Conservation (phyloP, 345 rosid species). For the Lumnitzera littorea region DNA sequence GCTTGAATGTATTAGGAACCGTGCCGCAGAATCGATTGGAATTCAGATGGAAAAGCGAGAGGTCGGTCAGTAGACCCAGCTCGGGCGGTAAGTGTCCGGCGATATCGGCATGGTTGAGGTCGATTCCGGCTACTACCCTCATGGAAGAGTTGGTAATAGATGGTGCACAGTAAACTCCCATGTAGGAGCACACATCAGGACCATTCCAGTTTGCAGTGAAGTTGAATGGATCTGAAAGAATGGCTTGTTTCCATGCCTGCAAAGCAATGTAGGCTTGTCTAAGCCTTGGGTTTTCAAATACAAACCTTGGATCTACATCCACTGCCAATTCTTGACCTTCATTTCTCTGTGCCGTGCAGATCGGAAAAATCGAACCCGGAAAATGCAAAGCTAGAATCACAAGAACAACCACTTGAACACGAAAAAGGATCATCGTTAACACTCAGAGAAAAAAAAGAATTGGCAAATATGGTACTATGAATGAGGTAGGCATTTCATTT, state of each 20-base stretch:
- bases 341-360: neutral
- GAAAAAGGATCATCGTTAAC: neutral
- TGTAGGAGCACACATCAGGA: constrained; percentile 69
- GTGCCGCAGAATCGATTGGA: constrained; percentile 80
- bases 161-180: constrained; percentile 53
- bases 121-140: constrained; percentile 64
- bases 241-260: constrained; percentile 72
- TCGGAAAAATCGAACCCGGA: neutral
- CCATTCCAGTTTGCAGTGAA: constrained; percentile 61
- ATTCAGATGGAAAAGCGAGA: constrained; percentile 64
- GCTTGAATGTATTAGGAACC: constrained; percentile 38
- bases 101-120: constrained; percentile 69
- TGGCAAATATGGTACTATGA: neutral
- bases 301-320: constrained; percentile 28
- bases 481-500: neutral
- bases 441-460: neutral
- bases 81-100: constrained; percentile 69
- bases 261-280: constrained; percentile 62
- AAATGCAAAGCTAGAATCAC: neutral
- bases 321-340: constrained; percentile 18
- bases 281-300: constrained; percentile 51
- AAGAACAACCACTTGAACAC: neutral
- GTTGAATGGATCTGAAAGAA: constrained; percentile 60
- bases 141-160: constrained; percentile 43
- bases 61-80: constrained; percentile 54